Evolutionary conservation across 371 early-diverging fungal species (phyloP).

Genomic region (Circinella umbellata): DNA sequence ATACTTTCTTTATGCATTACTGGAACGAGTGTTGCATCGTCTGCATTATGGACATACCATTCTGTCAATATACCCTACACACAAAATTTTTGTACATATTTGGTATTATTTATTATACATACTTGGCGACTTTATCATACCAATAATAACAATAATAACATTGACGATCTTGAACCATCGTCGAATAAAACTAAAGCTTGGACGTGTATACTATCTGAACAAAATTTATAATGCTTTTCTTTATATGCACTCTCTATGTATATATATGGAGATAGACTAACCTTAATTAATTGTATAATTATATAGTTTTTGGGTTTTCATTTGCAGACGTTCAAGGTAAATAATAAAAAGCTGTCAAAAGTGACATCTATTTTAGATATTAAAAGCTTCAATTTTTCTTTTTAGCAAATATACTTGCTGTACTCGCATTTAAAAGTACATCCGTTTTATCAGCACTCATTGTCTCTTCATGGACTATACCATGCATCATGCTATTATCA

Average conservation of each 20-base stretch:
- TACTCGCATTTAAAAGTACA: conserved; percentile 49
- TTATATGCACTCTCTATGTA: background rate
- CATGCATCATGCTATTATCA: conserved; percentile 49
- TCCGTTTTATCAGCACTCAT: conserved; percentile 47
- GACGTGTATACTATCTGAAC: too few relatives aligned
- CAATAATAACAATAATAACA: background rate
- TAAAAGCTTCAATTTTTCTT: too few relatives aligned
- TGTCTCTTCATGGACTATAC: conserved; percentile 48
- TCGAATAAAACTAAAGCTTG: too few relatives aligned
- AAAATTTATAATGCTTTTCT: background rate
- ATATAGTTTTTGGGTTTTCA: conserved; percentile 42
- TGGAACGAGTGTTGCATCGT: conserved; percentile 46
- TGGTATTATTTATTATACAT: conserved; percentile 33
- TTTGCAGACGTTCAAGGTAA: conserved; percentile 50
- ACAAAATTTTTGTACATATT: conserved; percentile 42
- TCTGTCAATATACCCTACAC: conserved; percentile 45
- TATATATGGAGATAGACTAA: too few relatives aligned
- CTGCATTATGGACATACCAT: conserved; percentile 45
- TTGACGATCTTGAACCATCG: background rate
- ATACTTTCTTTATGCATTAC: conserved; percentile 51
- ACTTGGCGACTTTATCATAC: background rate
- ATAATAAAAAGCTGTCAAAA: background rate
- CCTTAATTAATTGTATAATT: too few relatives aligned
- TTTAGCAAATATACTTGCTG: conserved; percentile 48
- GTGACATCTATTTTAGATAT: too few relatives aligned